Evolutionary conservation across 2,329 filamentous ascomycete genomes (phyloP), one percentile per base, ranked within the genome.

Genomic region (Colletotrichum higginsianum): DNA sequence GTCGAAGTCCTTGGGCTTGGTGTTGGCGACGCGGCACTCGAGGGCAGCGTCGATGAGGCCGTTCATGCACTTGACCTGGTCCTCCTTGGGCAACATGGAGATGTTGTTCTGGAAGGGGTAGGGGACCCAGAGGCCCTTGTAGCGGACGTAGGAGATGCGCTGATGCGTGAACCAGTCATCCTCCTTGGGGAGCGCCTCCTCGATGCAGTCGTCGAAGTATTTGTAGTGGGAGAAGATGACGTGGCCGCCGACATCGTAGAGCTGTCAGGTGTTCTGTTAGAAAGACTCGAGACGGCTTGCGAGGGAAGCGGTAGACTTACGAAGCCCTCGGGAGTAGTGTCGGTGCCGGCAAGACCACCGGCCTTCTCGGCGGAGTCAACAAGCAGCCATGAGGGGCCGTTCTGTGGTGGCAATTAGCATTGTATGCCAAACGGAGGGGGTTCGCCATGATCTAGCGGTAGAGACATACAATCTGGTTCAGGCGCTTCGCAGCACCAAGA

Each of bases 41-140:
- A 98, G 84, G 71, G 96, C 93, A 74, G 96, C 94, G 82, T 99
- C 96, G 77, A 99, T 98, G 87, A 99, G 91, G 75, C 96, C 96
- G 77, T 98, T 94, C 79, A 99, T 92, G 83, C 94, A 97, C 81
- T 90, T 92, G 76, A 98, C 95, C 86, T 99, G 95, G 80, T 99
- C 96, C 76, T 98, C 94, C 88, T 98, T 97, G 83, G 94, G 93
- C 80, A 99, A 86, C 92, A 98, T 96, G 79, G 96, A 97, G 82
- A 99, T 96, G 89, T 99, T 99, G 91, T 98, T 99, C 88, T 99
- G 96, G 92, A 99, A 98, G 75, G 96, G 96, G 86, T 99, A 99
- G 65, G 96, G 96, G 70, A 99, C 96, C 96, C 96, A 99, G 80
- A 94, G 89, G 76, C 89, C 89, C 91, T 97, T 96, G 92, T 95